Base-by-base conservation (phyloP, 177 flowering plant species). In the Telopea speciosissima region DNA sequence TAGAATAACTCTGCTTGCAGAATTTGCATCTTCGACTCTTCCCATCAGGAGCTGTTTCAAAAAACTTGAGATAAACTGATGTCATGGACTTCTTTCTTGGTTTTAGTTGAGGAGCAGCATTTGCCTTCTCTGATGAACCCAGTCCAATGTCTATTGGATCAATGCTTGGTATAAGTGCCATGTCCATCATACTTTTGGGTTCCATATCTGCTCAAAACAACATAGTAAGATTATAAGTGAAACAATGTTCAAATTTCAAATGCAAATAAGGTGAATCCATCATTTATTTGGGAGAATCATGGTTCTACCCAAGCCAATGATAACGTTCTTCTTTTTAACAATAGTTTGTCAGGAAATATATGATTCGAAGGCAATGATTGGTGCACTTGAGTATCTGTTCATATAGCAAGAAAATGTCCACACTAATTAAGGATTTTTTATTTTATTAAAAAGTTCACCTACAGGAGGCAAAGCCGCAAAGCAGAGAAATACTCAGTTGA, bases 1-100 rank as follows among this genome's bases (percentile, higher is more conserved):
- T 94, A 54, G 99, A 90, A 83, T 94, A 94, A 80, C 81, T 85
- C 78, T 94, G 97, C 70, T 93, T 93, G 79, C 99, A 94, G 81
- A 92, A 94, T 71, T 88, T 92, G 90, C 99, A 94, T 65, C 84
- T 86, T 61, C 99, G 81, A 77, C 85, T 92, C 79, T 94, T 94
- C 31, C 97, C 95, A 83, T 94, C 97, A 61, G 89, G 77, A 73
- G 93, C 91, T 17, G 95, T 94, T 79, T 94, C 97, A 77, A 92
- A 94, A 77, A 76, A 92, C 77, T 87, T 92, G 49, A 94, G 93
- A 83, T 88, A 94, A 59, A 94, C 83, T 44, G 99, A 94, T 44
- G 97, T 94, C 97, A 92, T 89, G 40, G 97, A 88, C 85, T 94
- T 94, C 82, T 90, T 94, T 72, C 95, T 85, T 58, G 90, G 87